These are phyloP conservation scores for Backusella tarrabulga DNA, from an alignment of 192 early-diverging fungal genomes.

Conservation along the genomic window DNA sequence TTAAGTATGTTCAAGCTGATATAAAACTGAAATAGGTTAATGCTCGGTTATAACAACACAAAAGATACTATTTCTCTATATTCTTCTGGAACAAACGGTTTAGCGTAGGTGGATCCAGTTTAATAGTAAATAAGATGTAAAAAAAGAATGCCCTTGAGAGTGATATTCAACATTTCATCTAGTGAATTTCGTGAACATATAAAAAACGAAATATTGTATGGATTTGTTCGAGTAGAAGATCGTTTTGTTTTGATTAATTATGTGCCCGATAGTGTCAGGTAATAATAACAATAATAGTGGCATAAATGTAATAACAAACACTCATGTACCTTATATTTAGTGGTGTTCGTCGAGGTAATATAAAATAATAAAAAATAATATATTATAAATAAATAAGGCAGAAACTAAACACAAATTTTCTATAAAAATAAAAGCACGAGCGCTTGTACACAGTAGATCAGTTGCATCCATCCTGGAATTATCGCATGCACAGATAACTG, in stretches of 20 bases:
- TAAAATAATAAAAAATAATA: background rate
- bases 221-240: constrained; percentile 58
- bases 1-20: background rate
- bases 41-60: constrained; percentile 61
- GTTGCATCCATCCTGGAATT: constrained; percentile 56
- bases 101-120: constrained; percentile 24
- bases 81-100: constrained; percentile 47
- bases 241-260: constrained; percentile 55
- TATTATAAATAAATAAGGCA: background rate
- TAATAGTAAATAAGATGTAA: background rate
- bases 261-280: constrained; percentile 62
- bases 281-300: background rate
- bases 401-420: background rate
- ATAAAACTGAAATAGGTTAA: constrained; percentile 40
- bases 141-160: background rate
- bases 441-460: constrained; percentile 62
- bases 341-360: constrained; percentile 53
- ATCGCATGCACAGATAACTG: constrained; percentile 41
- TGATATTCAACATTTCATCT: background rate
- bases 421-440: constrained; percentile 45
- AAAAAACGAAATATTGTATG: constrained; percentile 57
- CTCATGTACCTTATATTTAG: constrained; percentile 18
- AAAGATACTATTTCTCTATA: constrained; percentile 61
- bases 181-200: constrained; percentile 54
- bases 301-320: background rate